Conservation (phyloP, 495 filamentous ascomycete genomes). For the Podospora sp. region DNA sequence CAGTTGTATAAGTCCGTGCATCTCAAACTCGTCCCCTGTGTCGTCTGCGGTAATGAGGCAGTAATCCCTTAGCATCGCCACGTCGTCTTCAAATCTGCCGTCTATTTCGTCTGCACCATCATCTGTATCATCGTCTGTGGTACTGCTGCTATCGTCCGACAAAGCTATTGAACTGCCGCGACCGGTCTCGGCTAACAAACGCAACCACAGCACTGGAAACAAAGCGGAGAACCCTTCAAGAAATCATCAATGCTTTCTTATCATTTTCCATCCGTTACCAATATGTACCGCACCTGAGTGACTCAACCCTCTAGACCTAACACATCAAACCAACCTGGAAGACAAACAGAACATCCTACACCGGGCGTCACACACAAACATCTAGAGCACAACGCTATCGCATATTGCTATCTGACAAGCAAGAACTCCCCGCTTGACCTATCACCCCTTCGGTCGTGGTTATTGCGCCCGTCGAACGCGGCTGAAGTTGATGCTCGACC, state of each 20-base stretch:
- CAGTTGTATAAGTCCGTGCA: too few species aligned
- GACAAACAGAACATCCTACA: background rate
- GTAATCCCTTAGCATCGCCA: too few species aligned
- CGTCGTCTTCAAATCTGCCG: slow-evolving; percentile 45
- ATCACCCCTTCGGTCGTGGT: too few species aligned
- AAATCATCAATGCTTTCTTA: background rate
- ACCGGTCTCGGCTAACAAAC: too few species aligned
- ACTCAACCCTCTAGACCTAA: background rate
- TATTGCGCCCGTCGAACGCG: background rate
- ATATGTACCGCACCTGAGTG: background rate
- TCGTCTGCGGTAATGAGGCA: too few species aligned
- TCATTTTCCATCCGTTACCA: background rate
- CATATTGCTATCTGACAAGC: too few species aligned
- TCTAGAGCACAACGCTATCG: background rate
- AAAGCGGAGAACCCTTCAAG: background rate
- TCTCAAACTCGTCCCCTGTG: too few species aligned
- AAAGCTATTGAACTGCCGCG: too few species aligned
- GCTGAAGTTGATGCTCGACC: slow-evolving; percentile 14
- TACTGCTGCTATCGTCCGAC: background rate
- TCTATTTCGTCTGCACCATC: slow-evolving; percentile 19
- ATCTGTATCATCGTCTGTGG: background rate
- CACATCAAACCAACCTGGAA: background rate
- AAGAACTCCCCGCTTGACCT: too few species aligned
- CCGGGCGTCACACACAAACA: background rate
- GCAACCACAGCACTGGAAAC: too few species aligned